Percentiles rank a stretch among this genome's conserved stretches.
Evolutionary conservation across 208 protist species (phyloP).

Genomic region (Acanthamoeba polyphaga): DNA sequence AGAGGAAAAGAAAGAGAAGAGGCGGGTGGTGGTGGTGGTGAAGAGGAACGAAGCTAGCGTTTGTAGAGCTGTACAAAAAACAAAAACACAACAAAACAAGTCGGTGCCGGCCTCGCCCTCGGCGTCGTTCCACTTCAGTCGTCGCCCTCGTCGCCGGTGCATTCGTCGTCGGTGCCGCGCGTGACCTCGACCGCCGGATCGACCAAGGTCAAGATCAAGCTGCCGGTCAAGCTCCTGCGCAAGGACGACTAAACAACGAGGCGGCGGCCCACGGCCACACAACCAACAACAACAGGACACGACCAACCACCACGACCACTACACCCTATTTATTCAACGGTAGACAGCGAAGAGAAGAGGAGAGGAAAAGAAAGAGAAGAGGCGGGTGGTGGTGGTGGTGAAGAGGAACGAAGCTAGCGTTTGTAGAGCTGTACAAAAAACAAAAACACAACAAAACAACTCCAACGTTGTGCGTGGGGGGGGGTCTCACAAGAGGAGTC

Average conservation of each 20-base stretch:
- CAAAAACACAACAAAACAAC: neutral
- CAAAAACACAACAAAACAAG: neutral
- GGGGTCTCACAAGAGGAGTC: no score
- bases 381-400: neutral
- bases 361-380: slow-evolving; percentile 11
- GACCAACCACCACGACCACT: no score
- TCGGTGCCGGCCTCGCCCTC: slow-evolving; percentile 42
- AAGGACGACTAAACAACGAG: slow-evolving; percentile 22
- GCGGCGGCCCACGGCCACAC: no score
- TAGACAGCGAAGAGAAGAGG: neutral
- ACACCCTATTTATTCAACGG: neutral
- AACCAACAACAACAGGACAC: neutral
- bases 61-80: slow-evolving; percentile 44
- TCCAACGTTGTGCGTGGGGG: neutral
- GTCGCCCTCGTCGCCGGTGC: neutral
- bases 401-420: neutral
- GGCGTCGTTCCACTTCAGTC: slow-evolving; percentile 59
- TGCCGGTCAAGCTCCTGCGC: neutral
- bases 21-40: neutral
- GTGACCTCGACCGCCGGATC: slow-evolving; percentile 2
- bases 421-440: slow-evolving; percentile 44
- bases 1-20: slow-evolving; percentile 6
- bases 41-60: neutral
- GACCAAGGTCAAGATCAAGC: slow-evolving; percentile 59
- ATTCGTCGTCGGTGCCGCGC: neutral